Evolutionary conservation across 164 flowering plant genomes (phyloP).

Genomic region (Sedum album): DNA sequence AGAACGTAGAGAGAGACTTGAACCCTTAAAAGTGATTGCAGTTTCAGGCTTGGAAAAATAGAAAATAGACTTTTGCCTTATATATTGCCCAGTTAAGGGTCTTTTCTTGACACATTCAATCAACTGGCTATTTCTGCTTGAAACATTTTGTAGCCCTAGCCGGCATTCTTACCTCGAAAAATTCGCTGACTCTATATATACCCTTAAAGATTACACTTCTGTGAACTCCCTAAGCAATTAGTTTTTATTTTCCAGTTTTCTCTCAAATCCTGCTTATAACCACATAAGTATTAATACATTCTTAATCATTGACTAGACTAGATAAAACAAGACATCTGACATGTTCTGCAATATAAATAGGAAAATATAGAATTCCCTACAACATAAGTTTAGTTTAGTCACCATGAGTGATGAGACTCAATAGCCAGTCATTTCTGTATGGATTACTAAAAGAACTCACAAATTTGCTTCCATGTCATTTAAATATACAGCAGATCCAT

Average conservation of each 20-base stretch:
- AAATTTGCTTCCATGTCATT: slow-evolving; percentile 14
- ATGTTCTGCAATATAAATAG: not conserved
- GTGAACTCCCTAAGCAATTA: no score
- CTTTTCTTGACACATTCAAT: no score
- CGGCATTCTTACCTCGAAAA: not conserved
- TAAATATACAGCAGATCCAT: slow-evolving; percentile 13
- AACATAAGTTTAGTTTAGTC: not conserved
- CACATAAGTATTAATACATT: no score
- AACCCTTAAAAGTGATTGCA: no score
- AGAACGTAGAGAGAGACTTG: not conserved
- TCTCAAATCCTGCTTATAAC: no score
- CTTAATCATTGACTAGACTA: no score
- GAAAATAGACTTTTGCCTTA: not conserved
- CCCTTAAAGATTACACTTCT: not conserved
- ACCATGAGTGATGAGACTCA: not conserved
- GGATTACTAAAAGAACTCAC: not conserved
- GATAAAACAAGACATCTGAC: not conserved
- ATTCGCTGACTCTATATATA: not conserved
- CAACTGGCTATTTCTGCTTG: not conserved
- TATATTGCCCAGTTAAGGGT: not conserved
- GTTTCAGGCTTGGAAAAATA: no score
- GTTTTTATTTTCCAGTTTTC: no score
- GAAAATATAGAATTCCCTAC: not conserved
- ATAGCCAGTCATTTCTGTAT: not conserved
- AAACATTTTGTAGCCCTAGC: not conserved